These are phyloP conservation scores for Pichia californica DNA, from an alignment of 805 yeast genomes.

Conservation along the genomic window DNA sequence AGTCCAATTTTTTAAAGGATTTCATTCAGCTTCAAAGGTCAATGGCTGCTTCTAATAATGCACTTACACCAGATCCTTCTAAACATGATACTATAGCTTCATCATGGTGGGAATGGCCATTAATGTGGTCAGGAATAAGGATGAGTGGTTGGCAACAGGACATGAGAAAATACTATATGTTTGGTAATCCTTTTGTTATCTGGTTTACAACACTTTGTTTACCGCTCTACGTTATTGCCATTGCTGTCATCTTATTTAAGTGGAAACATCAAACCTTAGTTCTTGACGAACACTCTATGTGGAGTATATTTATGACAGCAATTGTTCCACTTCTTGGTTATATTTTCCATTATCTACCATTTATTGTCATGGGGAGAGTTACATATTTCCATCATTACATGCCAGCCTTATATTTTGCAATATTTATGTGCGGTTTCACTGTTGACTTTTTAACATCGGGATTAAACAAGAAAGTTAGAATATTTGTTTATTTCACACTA, in stretches of 20 bases:
- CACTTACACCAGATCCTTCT: slow-evolving; percentile 69
- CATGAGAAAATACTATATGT: slow-evolving; percentile 53
- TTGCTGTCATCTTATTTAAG: slow-evolving; percentile 37
- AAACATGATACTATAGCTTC: slow-evolving; percentile 68
- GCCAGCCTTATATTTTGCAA: slow-evolving; percentile 77
- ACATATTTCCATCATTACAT: slow-evolving; percentile 81
- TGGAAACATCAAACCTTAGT: slow-evolving; percentile 47
- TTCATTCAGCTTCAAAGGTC: slow-evolving; percentile 68
- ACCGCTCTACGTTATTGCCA: slow-evolving; percentile 30
- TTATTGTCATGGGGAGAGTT: slow-evolving; percentile 77
- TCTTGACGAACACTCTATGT: slow-evolving; percentile 25
- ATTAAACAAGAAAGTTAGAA: slow-evolving; percentile 25
- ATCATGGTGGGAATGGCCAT: slow-evolving; percentile 82
- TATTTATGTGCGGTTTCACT: slow-evolving; percentile 48
- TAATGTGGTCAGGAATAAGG: slow-evolving; percentile 58
- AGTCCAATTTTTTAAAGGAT: slow-evolving; percentile 55
- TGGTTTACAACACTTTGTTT: slow-evolving; percentile 57
- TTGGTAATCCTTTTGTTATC: slow-evolving; percentile 58
- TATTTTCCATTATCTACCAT: slow-evolving; percentile 73
- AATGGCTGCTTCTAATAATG: slow-evolving; percentile 81
- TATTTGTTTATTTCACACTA: slow-evolving; percentile 33
- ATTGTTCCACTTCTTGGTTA: slow-evolving; percentile 75
- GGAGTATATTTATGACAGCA: slow-evolving; percentile 50
- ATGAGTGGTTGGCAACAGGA: slow-evolving; percentile 67
- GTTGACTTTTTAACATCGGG: slow-evolving; percentile 39